Evolutionary conservation across 2,329 filamentous ascomycete species (phyloP).

Genomic region (Mollisiaceae sp.): DNA sequence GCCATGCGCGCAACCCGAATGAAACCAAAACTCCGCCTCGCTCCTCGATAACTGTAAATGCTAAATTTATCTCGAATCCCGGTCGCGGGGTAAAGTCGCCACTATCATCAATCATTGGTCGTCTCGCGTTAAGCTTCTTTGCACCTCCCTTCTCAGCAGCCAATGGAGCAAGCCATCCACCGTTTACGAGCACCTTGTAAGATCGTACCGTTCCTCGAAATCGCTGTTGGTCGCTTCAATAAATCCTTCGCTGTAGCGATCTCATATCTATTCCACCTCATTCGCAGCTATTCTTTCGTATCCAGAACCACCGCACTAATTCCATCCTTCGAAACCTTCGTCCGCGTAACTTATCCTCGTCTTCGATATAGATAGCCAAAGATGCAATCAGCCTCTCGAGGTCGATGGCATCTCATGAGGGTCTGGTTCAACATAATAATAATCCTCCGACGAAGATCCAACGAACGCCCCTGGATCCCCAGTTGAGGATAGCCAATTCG

Average conservation of each 20-base stretch:
- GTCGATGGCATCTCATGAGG: slow-evolving; percentile 8
- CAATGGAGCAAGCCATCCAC: not conserved
- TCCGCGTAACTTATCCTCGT: not conserved
- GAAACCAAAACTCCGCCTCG: not conserved
- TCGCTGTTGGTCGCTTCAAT: not conserved
- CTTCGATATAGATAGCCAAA: not conserved
- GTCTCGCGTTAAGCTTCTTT: slow-evolving; percentile 1
- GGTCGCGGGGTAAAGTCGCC: not conserved
- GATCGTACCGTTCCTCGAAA: not conserved
- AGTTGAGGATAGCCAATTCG: slow-evolving; percentile 25
- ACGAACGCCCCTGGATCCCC: slow-evolving; percentile 30
- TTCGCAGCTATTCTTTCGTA: not conserved
- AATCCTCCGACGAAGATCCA: slow-evolving; percentile 26
- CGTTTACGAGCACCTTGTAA: not conserved
- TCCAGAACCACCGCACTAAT: not conserved
- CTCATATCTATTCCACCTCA: not conserved
- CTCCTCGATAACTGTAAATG: not conserved
- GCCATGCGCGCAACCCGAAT: not conserved
- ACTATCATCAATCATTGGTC: not conserved
- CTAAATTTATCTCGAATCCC: slow-evolving; percentile 6
- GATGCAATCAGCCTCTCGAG: not conserved
- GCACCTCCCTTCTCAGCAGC: slow-evolving; percentile 3
- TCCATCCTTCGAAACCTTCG: not conserved
- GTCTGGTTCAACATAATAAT: slow-evolving; percentile 32
- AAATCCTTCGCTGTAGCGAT: not conserved